A percentile compares a stretch with the other conserved stretches of the same genome.
Conservation (phyloP, 2,329 filamentous ascomycete genomes). For the Phoma sp. region DNA sequence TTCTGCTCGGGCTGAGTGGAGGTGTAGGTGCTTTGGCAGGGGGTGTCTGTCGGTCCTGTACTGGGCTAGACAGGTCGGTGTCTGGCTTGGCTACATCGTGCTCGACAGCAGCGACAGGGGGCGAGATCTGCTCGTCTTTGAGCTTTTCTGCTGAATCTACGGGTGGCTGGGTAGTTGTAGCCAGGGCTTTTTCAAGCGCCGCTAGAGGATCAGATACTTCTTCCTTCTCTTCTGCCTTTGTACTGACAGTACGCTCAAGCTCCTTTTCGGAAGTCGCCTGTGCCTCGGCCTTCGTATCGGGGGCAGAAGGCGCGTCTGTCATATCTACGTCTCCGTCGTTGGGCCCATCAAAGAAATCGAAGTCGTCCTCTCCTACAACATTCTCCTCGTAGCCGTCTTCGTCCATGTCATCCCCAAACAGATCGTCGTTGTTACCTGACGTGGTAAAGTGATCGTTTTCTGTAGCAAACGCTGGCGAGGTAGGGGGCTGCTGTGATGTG, state of each 20-base stretch:
- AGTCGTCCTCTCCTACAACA: slow-evolving; percentile 82
- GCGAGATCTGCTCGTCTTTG: not conserved
- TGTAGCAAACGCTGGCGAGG: slow-evolving; percentile 33
- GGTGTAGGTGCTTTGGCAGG: slow-evolving; percentile 38
- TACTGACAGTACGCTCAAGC: not conserved
- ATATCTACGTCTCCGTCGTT: slow-evolving; percentile 51
- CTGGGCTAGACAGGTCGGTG: not conserved
- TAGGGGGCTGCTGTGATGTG: slow-evolving; percentile 26
- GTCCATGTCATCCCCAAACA: slow-evolving; percentile 73
- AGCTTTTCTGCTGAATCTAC: not conserved
- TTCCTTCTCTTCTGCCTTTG: slow-evolving; percentile 26
- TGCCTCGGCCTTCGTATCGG: slow-evolving; percentile 25
- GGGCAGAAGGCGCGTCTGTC: slow-evolving; percentile 33
- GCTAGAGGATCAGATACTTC: slow-evolving; percentile 37
- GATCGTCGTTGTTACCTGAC: slow-evolving; percentile 56
- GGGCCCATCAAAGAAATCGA: slow-evolving; percentile 80
- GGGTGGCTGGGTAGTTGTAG: slow-evolving; percentile 10
- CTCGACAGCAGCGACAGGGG: not conserved
- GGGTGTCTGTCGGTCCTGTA: not conserved
- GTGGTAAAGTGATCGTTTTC: slow-evolving; percentile 33
- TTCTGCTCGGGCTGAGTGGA: slow-evolving; percentile 51
- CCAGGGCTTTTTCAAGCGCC: slow-evolving; percentile 41
- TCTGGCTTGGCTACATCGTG: not conserved
- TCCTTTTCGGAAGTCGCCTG: slow-evolving; percentile 1
- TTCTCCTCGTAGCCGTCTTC: slow-evolving; percentile 76